Evolutionary conservation across 441 rosid species (phyloP).

Genomic region (Erodium trifolium): DNA sequence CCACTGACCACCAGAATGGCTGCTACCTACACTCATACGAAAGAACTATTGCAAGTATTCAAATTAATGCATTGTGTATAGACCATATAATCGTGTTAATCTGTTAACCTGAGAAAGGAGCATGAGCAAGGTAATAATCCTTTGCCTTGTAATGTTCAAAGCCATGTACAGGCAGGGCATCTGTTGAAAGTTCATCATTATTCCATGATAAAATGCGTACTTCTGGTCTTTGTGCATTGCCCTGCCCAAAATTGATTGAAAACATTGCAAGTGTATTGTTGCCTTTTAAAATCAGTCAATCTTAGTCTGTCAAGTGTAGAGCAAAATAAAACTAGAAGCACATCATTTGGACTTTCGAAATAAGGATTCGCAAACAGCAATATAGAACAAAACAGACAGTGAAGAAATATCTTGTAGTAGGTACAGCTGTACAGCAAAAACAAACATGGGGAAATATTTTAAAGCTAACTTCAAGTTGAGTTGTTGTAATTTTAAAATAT

Average conservation of each 20-base stretch:
- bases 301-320: not conserved
- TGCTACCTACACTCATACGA: slow-evolving; percentile 61
- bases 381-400: not conserved
- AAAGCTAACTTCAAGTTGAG: not conserved
- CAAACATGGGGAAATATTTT: not conserved
- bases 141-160: slow-evolving; percentile 98
- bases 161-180: slow-evolving; percentile 93
- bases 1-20: slow-evolving; percentile 99
- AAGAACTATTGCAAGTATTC: slow-evolving; percentile 20
- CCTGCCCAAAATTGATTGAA: slow-evolving; percentile 42
- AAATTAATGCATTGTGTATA: slow-evolving; percentile 20
- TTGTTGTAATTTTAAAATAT: not conserved
- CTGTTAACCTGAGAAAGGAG: slow-evolving; percentile 86
- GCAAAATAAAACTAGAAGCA: slow-evolving; percentile 12
- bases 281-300: slow-evolving; percentile 3
- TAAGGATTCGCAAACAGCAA: not conserved
- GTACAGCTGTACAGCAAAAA: not conserved
- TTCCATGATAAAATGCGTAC: slow-evolving; percentile 86
- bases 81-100: slow-evolving; percentile 19
- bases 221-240: slow-evolving; percentile 96
- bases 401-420: not conserved
- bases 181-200: slow-evolving; percentile 92
- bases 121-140: slow-evolving; percentile 93
- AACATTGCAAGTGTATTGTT: slow-evolving; percentile 13
- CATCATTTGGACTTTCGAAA: not conserved